Evolutionary conservation across 257 asterid genomes (phyloP).

Genomic region (Orobanche coerulescens): DNA sequence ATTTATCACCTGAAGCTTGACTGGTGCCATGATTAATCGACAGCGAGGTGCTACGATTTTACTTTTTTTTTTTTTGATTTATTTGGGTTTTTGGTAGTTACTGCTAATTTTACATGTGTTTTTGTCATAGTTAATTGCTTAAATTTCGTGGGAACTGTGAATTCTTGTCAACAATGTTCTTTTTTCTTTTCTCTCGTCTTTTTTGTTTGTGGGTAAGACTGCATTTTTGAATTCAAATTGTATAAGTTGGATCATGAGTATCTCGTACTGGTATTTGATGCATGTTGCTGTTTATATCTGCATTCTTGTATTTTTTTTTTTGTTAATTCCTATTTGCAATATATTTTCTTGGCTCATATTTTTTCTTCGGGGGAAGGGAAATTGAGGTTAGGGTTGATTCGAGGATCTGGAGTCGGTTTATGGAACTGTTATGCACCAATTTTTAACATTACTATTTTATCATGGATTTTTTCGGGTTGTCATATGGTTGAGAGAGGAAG

Average conservation of each 20-base stretch:
- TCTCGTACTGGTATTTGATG: conserved; percentile 1
- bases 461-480: not conserved
- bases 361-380: not conserved
- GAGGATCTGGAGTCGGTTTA: not conserved
- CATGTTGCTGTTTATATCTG: not conserved
- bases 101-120: not conserved
- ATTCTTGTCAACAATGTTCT: not conserved
- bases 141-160: not conserved
- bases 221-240: not conserved
- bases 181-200: not conserved
- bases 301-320: not conserved
- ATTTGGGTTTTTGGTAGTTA: not conserved
- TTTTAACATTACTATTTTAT: no score
- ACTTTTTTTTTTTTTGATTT: not conserved
- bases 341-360: not conserved
- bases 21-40: conserved; percentile 26
- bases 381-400: not conserved
- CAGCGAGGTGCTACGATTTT: conserved; percentile 17
- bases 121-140: not conserved
- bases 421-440: not conserved
- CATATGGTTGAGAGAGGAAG: not conserved
- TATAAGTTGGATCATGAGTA: not conserved
- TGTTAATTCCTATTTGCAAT: not conserved
- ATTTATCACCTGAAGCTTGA: conserved; percentile 26
- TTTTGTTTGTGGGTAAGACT: not conserved